phyloP scores from a whole-genome alignment of 305 asterid genomes.

The Plantago lanceolata region DNA sequence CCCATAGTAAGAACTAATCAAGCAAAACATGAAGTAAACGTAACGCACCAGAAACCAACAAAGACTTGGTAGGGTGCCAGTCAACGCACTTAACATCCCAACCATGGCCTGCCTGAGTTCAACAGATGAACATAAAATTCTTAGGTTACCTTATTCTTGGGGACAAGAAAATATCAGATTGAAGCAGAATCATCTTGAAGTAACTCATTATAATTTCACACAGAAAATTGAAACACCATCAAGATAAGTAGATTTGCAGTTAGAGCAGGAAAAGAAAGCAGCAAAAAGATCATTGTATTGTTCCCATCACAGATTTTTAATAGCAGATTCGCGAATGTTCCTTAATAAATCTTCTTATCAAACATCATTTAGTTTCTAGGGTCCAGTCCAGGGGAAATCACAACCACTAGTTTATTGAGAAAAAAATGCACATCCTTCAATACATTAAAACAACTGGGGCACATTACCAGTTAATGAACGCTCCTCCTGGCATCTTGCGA shows the following conservation, averaged over 20 bases:
- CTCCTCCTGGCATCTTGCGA: conserved; percentile 97
- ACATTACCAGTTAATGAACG: conserved; percentile 94
- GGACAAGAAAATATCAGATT: neutral
- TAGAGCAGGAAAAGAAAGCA: neutral
- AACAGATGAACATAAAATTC: conserved; percentile 51
- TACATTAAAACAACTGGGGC: conserved; percentile 31
- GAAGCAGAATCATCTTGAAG: neutral
- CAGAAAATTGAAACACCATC: neutral
- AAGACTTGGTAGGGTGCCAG: conserved; percentile 99
- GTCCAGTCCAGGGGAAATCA: neutral
- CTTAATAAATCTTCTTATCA: too few relatives aligned
- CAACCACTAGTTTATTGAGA: conserved; percentile 10
- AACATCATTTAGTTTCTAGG: too few relatives aligned
- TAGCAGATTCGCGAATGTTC: neutral
- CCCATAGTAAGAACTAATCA: conserved; percentile 12
- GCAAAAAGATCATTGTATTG: neutral
- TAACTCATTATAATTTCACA: neutral
- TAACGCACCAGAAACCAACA: conserved; percentile 80
- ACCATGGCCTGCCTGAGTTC: conserved; percentile 99
- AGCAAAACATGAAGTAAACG: conserved; percentile 10
- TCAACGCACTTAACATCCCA: conserved; percentile 99
- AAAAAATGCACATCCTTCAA: conserved; percentile 18
- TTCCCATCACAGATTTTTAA: neutral
- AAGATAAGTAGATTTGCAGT: neutral
- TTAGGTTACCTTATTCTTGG: conserved; percentile 43